Evolutionary conservation across 345 rosid genomes (phyloP), one percentile per base, ranked within the genome.

Genomic region (Populus ilicifolia): DNA sequence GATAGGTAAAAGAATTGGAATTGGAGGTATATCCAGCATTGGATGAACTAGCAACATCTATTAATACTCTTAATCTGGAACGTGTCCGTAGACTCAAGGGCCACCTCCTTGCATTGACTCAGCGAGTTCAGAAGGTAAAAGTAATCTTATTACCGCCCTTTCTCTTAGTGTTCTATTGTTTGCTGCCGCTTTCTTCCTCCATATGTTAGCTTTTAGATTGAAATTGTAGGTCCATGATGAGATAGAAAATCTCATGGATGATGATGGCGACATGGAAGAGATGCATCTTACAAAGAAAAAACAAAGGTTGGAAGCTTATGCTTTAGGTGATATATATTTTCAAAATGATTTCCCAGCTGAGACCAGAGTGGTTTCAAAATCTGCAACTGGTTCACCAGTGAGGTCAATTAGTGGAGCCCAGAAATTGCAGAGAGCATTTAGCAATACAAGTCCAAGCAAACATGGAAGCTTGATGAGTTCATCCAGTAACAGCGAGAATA

Each of bases 201-300:
- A 68, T 75, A 70, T 69, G 59, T 79, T 54, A 70, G 69, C 79
- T 36, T 75, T 68, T 73, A 54, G 77, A 36, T 80, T 62, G 76
- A 78, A 78, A 56, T 80, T 88, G 80, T 85, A 95, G 99, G 96
- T 93, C 48, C 90, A 86, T 25, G 97, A 95, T 87, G 98, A 95
- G 81, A 90, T 93, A 80, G 99, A 95, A 78, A 98, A 93, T 84
- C 89, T 95, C 67, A 93, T 93, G 98, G 98, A 95, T 78, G 99
- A 95, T 85, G 99, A 96, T 75, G 96, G 90, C 63, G 99, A 96
- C 82, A 96, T 96, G 99, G 99, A 98, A 80, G 96, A 90, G 88
- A 93, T 96, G 99, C 88, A 96, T 81, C 90, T 96, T 63, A 93
- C 99, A 0, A 98, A 96, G 86, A 96, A 96, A 83, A 96, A 90